Base-by-base conservation (phyloP, 805 yeast genomes). In the Starmerella apicola region DNA sequence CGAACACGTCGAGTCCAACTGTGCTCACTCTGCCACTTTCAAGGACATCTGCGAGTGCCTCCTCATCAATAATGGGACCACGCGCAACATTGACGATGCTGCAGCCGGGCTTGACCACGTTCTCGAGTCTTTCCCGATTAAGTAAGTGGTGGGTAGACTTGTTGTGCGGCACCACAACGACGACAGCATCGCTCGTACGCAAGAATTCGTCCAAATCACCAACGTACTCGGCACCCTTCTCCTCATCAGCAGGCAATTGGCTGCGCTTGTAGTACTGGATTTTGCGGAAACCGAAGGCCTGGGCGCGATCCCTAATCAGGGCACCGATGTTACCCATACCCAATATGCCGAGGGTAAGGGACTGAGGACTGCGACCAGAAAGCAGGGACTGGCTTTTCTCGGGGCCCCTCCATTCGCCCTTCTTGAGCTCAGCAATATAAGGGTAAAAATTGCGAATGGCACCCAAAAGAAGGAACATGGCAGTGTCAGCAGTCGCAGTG, bases 71-170 rank as follows among this genome's bases (percentile, higher is more conserved):
- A 20, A 85, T 75, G 3, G 88, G 79, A 16, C 96, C 96, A 54
- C 96, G 72, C 5, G 95, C 91, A 10, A 94, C 83, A 62, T 85
- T 85, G 30, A 83, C 76, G 21, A 78, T 62, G 13, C 81, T 74
- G 25, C 77, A 85, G 30, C 85, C 91, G 42, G 74, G 73, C 59
- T 85, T 85, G 81, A 81, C 76, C 3, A 32, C 35, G 59, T 77
- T 72, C 19, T 61, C 54, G 39, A 85, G 68, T 2, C 76, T 64
- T 10, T 68, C 76, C 34, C 64, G 68, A 59, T 78, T 69, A 56
- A 85, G 67, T 34, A 75, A 64, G 57, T 85, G 94, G 43, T 64
- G 71, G 1, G 96, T 85, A 28, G 71, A 56, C 15, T 70, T 53
- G 59, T 81, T 84, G 57, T 83, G 69, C 29, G 95, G 96, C 36